Conservation (phyloP, 2,329 filamentous ascomycete species). For the Venturia aucupariae region DNA sequence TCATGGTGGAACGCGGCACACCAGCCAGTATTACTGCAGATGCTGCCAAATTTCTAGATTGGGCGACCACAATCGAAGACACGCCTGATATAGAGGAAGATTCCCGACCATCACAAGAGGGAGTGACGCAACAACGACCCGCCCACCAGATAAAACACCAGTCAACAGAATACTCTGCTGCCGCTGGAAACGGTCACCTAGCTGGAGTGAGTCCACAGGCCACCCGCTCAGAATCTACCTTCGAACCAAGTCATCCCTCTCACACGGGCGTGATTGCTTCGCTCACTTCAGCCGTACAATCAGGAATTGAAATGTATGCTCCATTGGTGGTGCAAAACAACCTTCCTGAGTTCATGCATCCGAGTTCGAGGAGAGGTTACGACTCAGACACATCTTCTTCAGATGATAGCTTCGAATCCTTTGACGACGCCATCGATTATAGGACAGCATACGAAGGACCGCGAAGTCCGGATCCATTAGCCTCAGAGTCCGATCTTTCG, state of each 20-base stretch:
- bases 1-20: slow-evolving; percentile 85
- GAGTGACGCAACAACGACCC: slow-evolving; percentile 18
- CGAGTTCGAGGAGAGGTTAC: slow-evolving; percentile 2
- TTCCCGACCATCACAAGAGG: slow-evolving; percentile 17
- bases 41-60: slow-evolving; percentile 72
- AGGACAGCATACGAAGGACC: slow-evolving; percentile 24
- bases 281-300: slow-evolving; percentile 22
- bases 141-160: not conserved
- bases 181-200: slow-evolving; percentile 10
- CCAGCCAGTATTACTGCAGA: slow-evolving; percentile 72
- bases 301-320: slow-evolving; percentile 27
- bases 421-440: slow-evolving; percentile 36
- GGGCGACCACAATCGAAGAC: slow-evolving; percentile 52
- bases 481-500: slow-evolving; percentile 14
- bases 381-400: slow-evolving; percentile 21
- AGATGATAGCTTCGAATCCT: slow-evolving; percentile 22
- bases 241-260: not conserved
- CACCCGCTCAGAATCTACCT: slow-evolving; percentile 1
- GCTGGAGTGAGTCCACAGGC: not conserved
- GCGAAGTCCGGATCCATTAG: slow-evolving; percentile 20
- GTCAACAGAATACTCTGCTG: slow-evolving; percentile 5
- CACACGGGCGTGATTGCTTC: slow-evolving; percentile 22
- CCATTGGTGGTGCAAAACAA: slow-evolving; percentile 18
- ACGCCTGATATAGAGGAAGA: slow-evolving; percentile 29
- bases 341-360: slow-evolving; percentile 14